Evolutionary conservation across 768 basidiomycete genomes (phyloP).

Genomic region (Naganishia antarctica): DNA sequence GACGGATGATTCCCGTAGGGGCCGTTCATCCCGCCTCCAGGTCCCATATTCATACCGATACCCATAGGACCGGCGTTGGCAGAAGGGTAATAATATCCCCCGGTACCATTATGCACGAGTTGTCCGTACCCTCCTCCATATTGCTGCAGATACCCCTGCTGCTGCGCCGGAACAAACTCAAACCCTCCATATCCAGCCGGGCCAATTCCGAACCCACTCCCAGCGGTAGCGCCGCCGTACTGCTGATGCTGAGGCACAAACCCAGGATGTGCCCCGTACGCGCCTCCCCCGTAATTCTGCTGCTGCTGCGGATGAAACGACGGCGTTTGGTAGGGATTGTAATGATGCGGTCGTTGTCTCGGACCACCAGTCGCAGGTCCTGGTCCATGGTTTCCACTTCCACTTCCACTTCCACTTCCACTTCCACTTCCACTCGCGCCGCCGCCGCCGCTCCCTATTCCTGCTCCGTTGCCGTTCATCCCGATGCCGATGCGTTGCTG

Average conservation of each 20-base stretch:
- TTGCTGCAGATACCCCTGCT: constrained; percentile 12
- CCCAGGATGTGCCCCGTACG: background rate
- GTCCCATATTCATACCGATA: constrained; percentile 3
- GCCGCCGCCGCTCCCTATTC: background rate
- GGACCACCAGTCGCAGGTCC: too few species aligned
- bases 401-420: too few species aligned
- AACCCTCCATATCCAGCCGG: constrained; percentile 3
- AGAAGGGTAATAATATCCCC: background rate
- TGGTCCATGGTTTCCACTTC: too few species aligned
- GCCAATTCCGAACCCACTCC: background rate
- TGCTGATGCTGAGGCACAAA: constrained; percentile 6
- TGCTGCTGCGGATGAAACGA: constrained; percentile 17
- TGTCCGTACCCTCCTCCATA: background rate
- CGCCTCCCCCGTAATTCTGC: background rate
- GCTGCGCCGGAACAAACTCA: constrained; percentile 10
- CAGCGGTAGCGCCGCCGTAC: background rate
- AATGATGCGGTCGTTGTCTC: constrained; percentile 13
- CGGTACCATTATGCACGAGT: background rate
- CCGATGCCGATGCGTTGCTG: background rate
- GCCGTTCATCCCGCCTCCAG: background rate
- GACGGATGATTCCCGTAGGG: too few species aligned
- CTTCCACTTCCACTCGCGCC: background rate
- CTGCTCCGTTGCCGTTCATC: constrained; percentile 13
- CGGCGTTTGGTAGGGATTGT: constrained; percentile 5
- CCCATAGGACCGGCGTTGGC: constrained; percentile 5